Conservation (phyloP, 2,329 filamentous ascomycete genomes). For the Elsinoe batatas region DNA sequence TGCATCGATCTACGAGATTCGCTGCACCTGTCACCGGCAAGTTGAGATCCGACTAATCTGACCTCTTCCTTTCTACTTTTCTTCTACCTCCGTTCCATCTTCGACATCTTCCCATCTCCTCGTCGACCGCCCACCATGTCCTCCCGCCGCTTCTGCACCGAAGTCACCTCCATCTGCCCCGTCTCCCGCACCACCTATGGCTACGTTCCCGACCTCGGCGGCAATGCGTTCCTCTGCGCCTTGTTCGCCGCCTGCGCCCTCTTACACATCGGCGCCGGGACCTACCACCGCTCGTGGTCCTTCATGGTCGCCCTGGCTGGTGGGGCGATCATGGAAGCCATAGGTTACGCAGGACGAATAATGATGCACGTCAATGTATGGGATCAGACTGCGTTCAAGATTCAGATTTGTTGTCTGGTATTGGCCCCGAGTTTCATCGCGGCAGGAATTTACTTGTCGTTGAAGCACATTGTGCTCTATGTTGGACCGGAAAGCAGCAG, state of each 20-base stretch:
- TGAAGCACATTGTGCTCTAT: slow-evolving; percentile 38
- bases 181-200: slow-evolving; percentile 28
- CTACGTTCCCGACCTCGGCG: slow-evolving; percentile 30
- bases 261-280: slow-evolving; percentile 27
- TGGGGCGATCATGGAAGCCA: slow-evolving; percentile 33
- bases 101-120: neutral
- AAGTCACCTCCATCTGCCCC: slow-evolving; percentile 3
- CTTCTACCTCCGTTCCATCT: slow-evolving; percentile 7
- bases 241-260: slow-evolving; percentile 28
- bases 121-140: slow-evolving; percentile 1
- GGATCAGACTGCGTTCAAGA: slow-evolving; percentile 30
- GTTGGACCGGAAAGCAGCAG: slow-evolving; percentile 34
- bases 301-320: slow-evolving; percentile 33
- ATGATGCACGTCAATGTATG: slow-evolving; percentile 35
- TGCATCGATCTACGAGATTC: too few species aligned
- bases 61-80: neutral
- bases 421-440: slow-evolving; percentile 37
- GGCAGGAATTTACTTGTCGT: slow-evolving; percentile 38
- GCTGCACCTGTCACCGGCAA: slow-evolving; percentile 1
- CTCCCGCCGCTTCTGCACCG: neutral
- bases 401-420: slow-evolving; percentile 36
- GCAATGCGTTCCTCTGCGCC: slow-evolving; percentile 31
- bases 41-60: slow-evolving; percentile 8
- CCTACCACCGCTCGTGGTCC: slow-evolving; percentile 27
- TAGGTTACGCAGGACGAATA: slow-evolving; percentile 36